These are phyloP conservation scores for Fomes fomentarius DNA, from an alignment of 1,284 basidiomycete species.

Conservation along the genomic window DNA sequence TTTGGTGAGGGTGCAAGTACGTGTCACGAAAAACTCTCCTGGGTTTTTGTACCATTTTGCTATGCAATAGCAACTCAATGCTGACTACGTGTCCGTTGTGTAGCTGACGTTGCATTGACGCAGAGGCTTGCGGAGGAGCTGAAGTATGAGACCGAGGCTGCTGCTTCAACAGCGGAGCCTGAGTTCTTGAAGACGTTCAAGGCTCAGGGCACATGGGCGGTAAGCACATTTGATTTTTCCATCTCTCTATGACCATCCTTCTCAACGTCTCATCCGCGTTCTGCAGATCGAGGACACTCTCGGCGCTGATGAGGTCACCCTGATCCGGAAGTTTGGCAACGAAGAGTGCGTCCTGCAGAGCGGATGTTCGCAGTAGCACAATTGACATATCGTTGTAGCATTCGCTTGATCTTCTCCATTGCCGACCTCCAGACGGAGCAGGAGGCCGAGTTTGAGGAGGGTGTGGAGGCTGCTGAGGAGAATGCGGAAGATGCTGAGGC, in stretches of 20 bases:
- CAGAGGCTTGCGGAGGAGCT: conserved; percentile 85
- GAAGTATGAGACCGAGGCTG: conserved; percentile 81
- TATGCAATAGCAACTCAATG: not conserved
- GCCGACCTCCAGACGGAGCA: conserved; percentile 66
- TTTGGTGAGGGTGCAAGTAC: conserved; percentile 67
- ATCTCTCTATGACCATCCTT: not conserved
- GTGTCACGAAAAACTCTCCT: conserved; percentile 31
- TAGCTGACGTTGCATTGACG: conserved; percentile 76
- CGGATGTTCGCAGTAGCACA: not conserved
- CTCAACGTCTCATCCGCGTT: not conserved
- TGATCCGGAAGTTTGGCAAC: conserved; percentile 88
- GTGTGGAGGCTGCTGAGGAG: conserved; percentile 39
- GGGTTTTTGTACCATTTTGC: conserved; percentile 2
- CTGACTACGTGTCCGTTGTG: conserved; percentile 9
- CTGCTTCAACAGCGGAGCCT: conserved; percentile 56
- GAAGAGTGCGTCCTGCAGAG: conserved; percentile 69
- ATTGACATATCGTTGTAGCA: conserved; percentile 42
- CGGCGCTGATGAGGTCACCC: conserved; percentile 83
- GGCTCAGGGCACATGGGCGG: conserved; percentile 76
- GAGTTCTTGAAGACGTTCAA: conserved; percentile 84
- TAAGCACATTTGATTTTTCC: conserved; percentile 34
- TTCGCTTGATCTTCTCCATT: conserved; percentile 84
- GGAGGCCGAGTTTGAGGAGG: conserved; percentile 49
- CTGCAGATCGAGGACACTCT: conserved; percentile 70
- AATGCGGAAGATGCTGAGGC: conserved; percentile 47